These are phyloP conservation scores for Camellia japonica DNA, from an alignment of 148 eudicot species.

Conservation along the genomic window DNA sequence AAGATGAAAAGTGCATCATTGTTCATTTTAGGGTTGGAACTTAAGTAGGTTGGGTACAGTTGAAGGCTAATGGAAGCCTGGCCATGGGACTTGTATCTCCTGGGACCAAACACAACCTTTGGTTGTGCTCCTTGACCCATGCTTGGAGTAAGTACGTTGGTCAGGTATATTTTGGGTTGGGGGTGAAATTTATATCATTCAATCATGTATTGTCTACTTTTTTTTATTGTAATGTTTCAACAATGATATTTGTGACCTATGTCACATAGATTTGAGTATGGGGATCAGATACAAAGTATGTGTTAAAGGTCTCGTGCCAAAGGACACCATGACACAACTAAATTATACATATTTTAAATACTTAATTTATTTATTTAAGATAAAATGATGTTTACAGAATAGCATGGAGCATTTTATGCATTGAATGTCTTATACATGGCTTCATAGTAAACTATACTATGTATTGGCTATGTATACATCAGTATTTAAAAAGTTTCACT, in stretches of 20 bases:
- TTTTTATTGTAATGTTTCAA: not conserved
- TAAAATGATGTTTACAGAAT: too few species aligned
- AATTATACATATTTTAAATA: too few species aligned
- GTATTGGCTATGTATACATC: too few species aligned
- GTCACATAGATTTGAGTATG: too few species aligned
- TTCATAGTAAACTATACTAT: too few species aligned
- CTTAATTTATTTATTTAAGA: too few species aligned
- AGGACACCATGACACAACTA: too few species aligned
- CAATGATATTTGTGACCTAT: not conserved
- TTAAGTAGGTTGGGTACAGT: not conserved
- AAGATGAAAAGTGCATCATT: not conserved
- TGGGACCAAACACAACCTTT: not conserved
- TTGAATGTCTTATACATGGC: too few species aligned
- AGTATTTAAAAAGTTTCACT: too few species aligned
- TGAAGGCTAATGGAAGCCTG: not conserved
- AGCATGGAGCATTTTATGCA: too few species aligned
- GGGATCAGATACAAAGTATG: too few species aligned
- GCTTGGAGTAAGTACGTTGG: not conserved
- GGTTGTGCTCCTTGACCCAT: not conserved
- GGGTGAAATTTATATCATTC: not conserved
- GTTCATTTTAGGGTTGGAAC: not conserved
- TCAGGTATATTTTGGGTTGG: not conserved
- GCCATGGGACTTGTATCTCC: not conserved
- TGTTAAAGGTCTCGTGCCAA: too few species aligned
- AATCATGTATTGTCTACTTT: not conserved